phyloP scores from a whole-genome alignment of 2,329 filamentous ascomycete genomes.

The Aspergillus udagawae region DNA sequence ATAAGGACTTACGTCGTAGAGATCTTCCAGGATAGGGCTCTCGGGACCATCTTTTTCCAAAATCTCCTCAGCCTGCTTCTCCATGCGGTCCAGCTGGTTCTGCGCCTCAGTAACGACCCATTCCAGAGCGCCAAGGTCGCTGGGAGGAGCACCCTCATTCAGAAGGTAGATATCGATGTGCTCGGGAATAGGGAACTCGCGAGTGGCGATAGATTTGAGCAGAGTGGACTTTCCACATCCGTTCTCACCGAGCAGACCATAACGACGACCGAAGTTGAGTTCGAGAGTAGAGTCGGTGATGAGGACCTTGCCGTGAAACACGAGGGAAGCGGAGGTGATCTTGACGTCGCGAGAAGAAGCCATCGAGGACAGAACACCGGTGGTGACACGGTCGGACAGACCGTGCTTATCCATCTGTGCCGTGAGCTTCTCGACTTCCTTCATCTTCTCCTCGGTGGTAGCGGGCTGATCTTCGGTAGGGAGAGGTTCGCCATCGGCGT shows the following conservation, averaged over 20 bases:
- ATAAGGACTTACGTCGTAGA: conserved; percentile 75
- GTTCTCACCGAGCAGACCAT: conserved; percentile 96
- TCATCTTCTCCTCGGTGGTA: conserved; percentile 67
- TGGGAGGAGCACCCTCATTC: conserved; percentile 91
- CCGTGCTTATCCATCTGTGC: conserved; percentile 95
- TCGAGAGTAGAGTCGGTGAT: conserved; percentile 93
- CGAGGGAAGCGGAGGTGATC: conserved; percentile 86
- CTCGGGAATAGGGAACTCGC: conserved; percentile 93
- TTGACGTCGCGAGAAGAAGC: conserved; percentile 88
- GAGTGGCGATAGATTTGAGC: conserved; percentile 86
- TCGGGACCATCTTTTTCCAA: conserved; percentile 91
- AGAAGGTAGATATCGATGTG: conserved; percentile 98
- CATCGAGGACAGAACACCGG: conserved; percentile 87
- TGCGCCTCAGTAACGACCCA: conserved; percentile 97
- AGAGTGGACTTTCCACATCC: conserved; percentile 98
- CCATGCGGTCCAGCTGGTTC: conserved; percentile 84
- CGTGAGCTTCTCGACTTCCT: conserved; percentile 79
- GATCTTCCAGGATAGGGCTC: conserved; percentile 80
- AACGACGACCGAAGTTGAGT: conserved; percentile 85
- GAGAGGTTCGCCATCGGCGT: conserved; percentile 56
- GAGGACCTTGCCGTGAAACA: conserved; percentile 96
- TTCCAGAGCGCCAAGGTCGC: conserved; percentile 84
- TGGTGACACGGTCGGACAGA: conserved; percentile 95
- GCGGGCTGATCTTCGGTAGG: conserved; percentile 61
- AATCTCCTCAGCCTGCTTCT: conserved; percentile 82